Base-by-base conservation (phyloP, 176 grass and related monocot species). In the Oryza meyeriana region DNA sequence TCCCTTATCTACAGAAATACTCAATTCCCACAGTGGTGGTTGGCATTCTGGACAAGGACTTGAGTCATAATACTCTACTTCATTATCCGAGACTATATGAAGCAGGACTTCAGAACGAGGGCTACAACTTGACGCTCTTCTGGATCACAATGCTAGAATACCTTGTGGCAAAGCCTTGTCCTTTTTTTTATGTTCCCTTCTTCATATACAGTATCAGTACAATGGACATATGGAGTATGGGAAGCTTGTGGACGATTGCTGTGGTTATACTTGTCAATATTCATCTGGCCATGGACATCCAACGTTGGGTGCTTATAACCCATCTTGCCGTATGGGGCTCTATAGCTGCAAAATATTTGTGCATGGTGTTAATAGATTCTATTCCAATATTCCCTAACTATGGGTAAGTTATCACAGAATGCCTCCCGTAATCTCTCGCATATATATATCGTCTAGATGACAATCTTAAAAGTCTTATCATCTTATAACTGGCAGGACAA, bases 111-210 rank as follows among this genome's bases (percentile, higher is more conserved):
- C 81, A 91, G 76, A 92, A 99, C 66, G 96, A 99, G 87, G 92
- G 77, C 80, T 99, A 99, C 85, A 99, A 99, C 74, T 70, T 95
- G 82, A 81, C 85, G 66, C 93, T 99, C 72, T 99, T 99, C 87
- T 99, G 96, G 96, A 99, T 95, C 62, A 99, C 93, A 87, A 99
- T 99, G 96, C 80, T 99, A 2, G 96, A 99, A 99, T 88, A 99
- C 96, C 35, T 84, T 99, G 77, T 99, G 96, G 96, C 96, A 99
- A 88, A 99, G 96, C 85, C 90, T 99, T 82, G 96, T 99, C 36
- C 93, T 99, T 71, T 99, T 71, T 99, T 95, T 64, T 99, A 99
- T 80, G 93, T 99, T 40, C 96, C 96, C 69, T 93, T 95, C 77
- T 87, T 99, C 83, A 95, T 88, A 61, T 99, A 91, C 85, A 89